Evolutionary conservation across 2,329 filamentous ascomycete genomes (phyloP), one percentile per base, ranked within the genome.

Genomic region (Mollisiaceae sp.): DNA sequence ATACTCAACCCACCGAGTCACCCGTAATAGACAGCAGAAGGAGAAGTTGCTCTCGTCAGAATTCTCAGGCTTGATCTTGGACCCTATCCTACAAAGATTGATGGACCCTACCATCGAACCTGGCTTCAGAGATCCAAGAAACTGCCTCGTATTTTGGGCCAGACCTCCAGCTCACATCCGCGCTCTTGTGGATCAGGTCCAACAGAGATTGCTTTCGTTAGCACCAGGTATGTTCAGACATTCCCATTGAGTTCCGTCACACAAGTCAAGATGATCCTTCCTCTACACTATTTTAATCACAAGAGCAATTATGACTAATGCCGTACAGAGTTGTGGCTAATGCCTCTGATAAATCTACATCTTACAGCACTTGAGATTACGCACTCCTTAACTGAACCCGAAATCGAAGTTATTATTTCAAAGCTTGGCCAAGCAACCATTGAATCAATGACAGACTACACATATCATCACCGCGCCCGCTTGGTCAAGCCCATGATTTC

Each of bases 101-200:
- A 85, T 90, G 70, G 83, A 89, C 52, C 85, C 85, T 0, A 78
- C 83, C 0, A 79, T 89, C 41, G 84, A 92, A 68, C 89, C 88
- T 0, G 87, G 86, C 0, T 97, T 91, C 75, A 77, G 82, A 60
- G 94, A 98, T 75, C 85, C 87, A 50, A 83, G 94, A 47, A 85
- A 97, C 74, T 96, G 94, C 75, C 82, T 97, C 12, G 91, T 93
- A 0, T 89, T 97, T 75, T 97, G 93, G 93, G 92, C 91, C 3
- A 84, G 94, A 8, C 94, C 94, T 18, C 91, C 94, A 0, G 79
- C 86, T 55, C 87, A 90, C 70, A 82, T 97, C 20, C 82, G 90
- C 55, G 79, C 84, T 22, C 79, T 98, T 65, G 87, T 94, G 2
- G 78, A 80, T 1, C 83, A 85, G 64, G 79, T 97, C 36, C 94